phyloP scores from a whole-genome alignment of 106 monocot species.

The Dendrobium huoshanense region DNA sequence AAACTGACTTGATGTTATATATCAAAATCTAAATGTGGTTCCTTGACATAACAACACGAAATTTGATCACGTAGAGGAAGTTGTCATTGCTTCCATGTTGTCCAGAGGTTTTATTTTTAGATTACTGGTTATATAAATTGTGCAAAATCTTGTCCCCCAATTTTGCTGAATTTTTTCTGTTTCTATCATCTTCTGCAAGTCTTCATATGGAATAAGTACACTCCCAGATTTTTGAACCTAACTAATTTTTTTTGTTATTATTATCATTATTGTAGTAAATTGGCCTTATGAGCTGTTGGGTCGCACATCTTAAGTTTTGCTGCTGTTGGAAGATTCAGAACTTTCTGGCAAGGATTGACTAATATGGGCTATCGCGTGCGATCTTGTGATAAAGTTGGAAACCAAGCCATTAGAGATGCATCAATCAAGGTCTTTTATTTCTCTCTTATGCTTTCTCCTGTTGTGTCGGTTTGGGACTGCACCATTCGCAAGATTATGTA shows the following conservation, averaged over 20 bases:
- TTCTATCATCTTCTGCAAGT: background rate
- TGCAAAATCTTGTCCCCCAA: no score
- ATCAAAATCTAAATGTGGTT: background rate
- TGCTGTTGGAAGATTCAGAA: slow-evolving; percentile 11
- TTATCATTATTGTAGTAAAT: slow-evolving; percentile 22
- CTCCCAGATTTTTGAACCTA: background rate
- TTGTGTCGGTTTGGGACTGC: slow-evolving; percentile 86
- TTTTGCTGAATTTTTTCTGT: background rate
- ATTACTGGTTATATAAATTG: background rate
- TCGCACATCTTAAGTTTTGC: slow-evolving; percentile 11
- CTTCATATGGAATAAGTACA: background rate
- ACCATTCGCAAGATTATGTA: slow-evolving; percentile 86
- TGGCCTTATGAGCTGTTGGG: slow-evolving; percentile 33
- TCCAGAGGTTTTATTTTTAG: background rate
- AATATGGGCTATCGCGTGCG: slow-evolving; percentile 36
- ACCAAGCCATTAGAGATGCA: slow-evolving; percentile 33
- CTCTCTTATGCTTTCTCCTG: slow-evolving; percentile 66
- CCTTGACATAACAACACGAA: background rate
- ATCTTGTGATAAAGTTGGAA: slow-evolving; percentile 21
- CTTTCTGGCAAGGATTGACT: slow-evolving; percentile 12
- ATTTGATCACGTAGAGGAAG: background rate
- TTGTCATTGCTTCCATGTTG: background rate
- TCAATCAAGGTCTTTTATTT: slow-evolving; percentile 35
- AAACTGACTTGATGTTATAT: background rate
- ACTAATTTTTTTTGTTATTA: background rate